Evolutionary conservation across 805 yeast genomes (phyloP), one percentile per base, ranked within the genome.

Genomic region (Jamesozyma jinghongensis): DNA sequence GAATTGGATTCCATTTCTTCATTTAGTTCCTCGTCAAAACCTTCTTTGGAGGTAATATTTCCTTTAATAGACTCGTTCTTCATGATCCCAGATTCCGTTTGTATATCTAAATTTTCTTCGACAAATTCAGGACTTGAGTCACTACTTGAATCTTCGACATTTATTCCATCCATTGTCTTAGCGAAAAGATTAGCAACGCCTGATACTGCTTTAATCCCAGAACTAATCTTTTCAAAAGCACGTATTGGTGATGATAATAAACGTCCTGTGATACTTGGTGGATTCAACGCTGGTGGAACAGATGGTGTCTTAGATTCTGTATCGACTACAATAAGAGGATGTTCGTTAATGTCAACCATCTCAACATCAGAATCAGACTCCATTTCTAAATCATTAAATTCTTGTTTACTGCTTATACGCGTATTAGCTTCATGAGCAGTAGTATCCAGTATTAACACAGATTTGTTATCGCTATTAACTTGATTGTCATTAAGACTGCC

Each of bases 131-230:
- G 5, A 32, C 14, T 14, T n/a, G 16, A 12, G 7, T 12, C 16
- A n/a, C 13, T n/a, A n/a, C 16, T n/a, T 8, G 7, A 28, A 8
- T 28, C 31, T 28, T 28, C 29, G 14, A 28, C 22, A 4, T 20
- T 27, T n/a, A n/a, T n/a, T n/a, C 37, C 48, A 20, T 51, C 55
- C 11, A 50, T 35, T 20, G 39, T 38, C 19, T 42, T 42, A 4
- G 46, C 50, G 32, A 51, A 51, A 16, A 38, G 33, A 17, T 46
- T 38, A 14, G 53, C 53, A 11, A 40, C 42, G 32, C 37, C 36
- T 14, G 45, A 47, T 1, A 50, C 47, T 16, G 41, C 42, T 33
- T 39, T 48, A 16, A 51, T 38, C 3, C 54, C 47, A 18, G 43
- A 39, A 6, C 41, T 28, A 8, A 51, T 31, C 10, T 44, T 29